Percentiles rank a stretch among this genome's conserved stretches.
These are phyloP conservation scores for Tricholoma sp. DNA, from an alignment of 768 basidiomycete species.

Conservation along the genomic window DNA sequence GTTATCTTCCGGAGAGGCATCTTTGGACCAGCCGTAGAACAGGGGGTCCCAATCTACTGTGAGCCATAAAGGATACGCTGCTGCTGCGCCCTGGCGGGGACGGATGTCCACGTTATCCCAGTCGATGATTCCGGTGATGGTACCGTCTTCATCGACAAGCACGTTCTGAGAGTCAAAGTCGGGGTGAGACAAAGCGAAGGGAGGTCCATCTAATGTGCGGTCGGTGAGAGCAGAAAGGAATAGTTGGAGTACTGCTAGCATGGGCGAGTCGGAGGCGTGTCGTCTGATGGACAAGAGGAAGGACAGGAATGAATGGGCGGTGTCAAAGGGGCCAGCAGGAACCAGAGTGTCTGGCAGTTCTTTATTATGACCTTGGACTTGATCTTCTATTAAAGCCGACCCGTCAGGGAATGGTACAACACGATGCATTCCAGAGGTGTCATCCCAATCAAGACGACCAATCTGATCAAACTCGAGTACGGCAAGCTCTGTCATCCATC, in stretches of 20 bases:
- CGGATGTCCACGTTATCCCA: slow-evolving; percentile 18
- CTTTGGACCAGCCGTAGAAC: slow-evolving; percentile 11
- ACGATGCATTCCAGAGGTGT: not conserved
- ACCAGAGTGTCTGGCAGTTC: not conserved
- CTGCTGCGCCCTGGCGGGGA: slow-evolving; percentile 17
- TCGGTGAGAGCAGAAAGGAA: slow-evolving; percentile 9
- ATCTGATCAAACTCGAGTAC: slow-evolving; percentile 2
- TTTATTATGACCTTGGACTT: too few relatives aligned
- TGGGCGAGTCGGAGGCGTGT: not conserved
- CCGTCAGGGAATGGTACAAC: not conserved
- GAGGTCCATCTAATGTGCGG: slow-evolving; percentile 17
- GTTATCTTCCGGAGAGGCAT: not conserved
- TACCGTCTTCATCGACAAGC: slow-evolving; percentile 19
- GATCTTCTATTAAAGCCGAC: slow-evolving; percentile 4
- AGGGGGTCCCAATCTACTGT: slow-evolving; percentile 22
- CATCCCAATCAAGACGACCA: slow-evolving; percentile 1
- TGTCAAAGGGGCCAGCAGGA: not conserved
- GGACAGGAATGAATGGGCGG: not conserved
- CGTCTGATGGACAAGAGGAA: not conserved
- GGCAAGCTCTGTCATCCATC: slow-evolving; percentile 9
- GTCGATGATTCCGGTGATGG: slow-evolving; percentile 21
- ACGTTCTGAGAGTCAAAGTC: slow-evolving; percentile 23
- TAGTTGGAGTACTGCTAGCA: not conserved
- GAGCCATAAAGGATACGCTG: slow-evolving; percentile 22
- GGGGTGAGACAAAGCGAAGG: slow-evolving; percentile 20